Evolutionary conservation across 305 asterid genomes (phyloP).

Genomic region (Fraxinus sp.): DNA sequence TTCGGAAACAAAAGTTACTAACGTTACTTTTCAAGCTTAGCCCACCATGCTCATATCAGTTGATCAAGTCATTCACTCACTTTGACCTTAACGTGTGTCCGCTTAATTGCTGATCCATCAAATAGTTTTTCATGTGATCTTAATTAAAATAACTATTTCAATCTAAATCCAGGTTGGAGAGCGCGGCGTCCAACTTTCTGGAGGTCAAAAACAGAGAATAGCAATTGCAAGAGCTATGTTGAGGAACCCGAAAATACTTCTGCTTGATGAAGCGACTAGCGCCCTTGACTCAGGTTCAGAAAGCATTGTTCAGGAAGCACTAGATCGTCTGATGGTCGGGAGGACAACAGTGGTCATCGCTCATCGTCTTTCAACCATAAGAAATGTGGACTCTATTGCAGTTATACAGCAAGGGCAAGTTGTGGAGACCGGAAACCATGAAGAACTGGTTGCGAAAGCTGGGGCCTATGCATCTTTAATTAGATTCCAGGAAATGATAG

Average conservation of each 20-base stretch:
- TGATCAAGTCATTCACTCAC: background rate
- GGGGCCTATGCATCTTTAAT: slow-evolving; percentile 89
- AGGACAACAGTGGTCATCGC: slow-evolving; percentile 94
- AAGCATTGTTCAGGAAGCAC: slow-evolving; percentile 92
- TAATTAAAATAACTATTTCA: background rate
- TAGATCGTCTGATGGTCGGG: slow-evolving; percentile 96
- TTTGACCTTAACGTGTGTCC: background rate
- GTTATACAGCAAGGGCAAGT: slow-evolving; percentile 96
- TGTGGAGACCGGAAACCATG: slow-evolving; percentile 93
- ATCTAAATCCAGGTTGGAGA: background rate
- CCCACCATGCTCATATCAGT: background rate
- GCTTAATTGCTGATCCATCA: background rate
- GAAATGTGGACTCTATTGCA: slow-evolving; percentile 89
- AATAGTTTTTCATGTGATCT: background rate
- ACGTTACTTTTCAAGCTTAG: background rate
- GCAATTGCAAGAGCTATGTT: slow-evolving; percentile 8
- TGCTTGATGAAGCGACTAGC: background rate
- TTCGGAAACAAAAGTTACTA: background rate
- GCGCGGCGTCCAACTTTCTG: slow-evolving; percentile 1
- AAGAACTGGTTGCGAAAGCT: slow-evolving; percentile 80
- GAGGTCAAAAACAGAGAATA: slow-evolving; percentile 10
- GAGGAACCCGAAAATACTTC: background rate
- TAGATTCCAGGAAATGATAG: slow-evolving; percentile 92
- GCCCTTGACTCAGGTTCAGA: slow-evolving; percentile 38
- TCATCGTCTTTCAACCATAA: slow-evolving; percentile 89